phyloP scores from a whole-genome alignment of 257 asterid genomes.

The Rubia yunnanensis region DNA sequence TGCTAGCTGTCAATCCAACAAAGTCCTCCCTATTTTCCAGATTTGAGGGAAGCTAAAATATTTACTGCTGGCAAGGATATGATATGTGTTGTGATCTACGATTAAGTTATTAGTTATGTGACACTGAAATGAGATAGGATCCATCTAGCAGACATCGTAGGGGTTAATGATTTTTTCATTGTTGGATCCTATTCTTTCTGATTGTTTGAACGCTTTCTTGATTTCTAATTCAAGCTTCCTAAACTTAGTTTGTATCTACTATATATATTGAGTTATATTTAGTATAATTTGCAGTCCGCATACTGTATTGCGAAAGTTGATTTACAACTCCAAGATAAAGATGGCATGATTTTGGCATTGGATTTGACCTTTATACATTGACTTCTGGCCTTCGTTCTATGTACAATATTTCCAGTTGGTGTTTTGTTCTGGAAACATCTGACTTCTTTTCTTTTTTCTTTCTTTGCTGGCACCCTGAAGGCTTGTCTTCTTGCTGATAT shows the following conservation, averaged over 20 bases:
- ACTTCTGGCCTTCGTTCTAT: not conserved
- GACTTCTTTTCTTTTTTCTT: conserved; percentile 13
- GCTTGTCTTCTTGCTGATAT: conserved; percentile 96
- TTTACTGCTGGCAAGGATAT: not conserved
- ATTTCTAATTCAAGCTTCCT: not conserved
- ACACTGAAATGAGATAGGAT: no score
- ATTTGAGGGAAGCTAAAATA: not conserved
- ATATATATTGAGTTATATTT: not conserved
- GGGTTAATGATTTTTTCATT: not conserved
- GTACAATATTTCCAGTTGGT: not conserved
- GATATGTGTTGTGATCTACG: not conserved
- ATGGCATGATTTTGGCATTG: not conserved
- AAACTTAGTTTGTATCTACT: not conserved
- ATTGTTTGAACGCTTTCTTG: not conserved
- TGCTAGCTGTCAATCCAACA: not conserved
- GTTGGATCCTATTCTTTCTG: not conserved
- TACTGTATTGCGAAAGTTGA: not conserved
- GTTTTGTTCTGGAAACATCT: not conserved
- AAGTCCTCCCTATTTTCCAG: not conserved
- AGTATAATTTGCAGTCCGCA: not conserved
- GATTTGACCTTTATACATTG: not conserved
- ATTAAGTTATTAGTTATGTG: not conserved
- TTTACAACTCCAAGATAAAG: not conserved
- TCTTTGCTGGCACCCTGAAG: conserved; percentile 30
- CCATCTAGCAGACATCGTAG: not conserved